phyloP scores from a whole-genome alignment of 352 stramenopile species.

The Globisporangium rhizosaccharum region DNA sequence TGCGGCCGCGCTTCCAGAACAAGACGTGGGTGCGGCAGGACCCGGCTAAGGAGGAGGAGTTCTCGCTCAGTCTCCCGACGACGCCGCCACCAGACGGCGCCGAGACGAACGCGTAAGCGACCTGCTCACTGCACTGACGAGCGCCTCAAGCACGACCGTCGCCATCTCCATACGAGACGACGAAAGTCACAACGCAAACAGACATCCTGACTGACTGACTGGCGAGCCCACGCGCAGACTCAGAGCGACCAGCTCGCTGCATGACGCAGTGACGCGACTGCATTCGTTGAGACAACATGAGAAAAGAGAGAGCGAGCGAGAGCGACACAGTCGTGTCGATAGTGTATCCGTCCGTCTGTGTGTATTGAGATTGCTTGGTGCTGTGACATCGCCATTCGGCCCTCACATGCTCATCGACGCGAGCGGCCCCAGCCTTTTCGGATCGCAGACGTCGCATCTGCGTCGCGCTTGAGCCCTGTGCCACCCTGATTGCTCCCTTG shows the following conservation, averaged over 20 bases:
- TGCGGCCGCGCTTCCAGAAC: constrained; percentile 84
- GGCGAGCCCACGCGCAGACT: no score
- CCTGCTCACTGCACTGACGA: background rate
- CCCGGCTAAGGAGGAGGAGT: constrained; percentile 58
- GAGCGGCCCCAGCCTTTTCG: constrained; percentile 68
- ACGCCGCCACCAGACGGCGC: constrained; percentile 59
- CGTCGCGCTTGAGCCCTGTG: constrained; percentile 1
- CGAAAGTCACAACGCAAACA: background rate
- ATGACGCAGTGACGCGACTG: background rate
- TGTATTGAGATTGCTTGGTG: background rate
- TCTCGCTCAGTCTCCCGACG: constrained; percentile 68
- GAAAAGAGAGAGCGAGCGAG: no score
- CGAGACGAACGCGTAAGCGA: constrained; percentile 16
- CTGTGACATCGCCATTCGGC: background rate
- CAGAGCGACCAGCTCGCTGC: background rate
- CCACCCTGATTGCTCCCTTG: constrained; percentile 26
- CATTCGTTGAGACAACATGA: background rate
- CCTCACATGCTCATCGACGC: constrained; percentile 26
- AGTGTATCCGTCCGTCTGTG: background rate
- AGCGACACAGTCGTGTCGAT: no score
- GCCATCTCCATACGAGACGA: background rate
- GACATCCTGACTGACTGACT: background rate
- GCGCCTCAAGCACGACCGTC: background rate
- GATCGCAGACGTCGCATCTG: constrained; percentile 21
- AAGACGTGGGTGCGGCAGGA: constrained; percentile 84